Evolutionary conservation across 441 rosid species (phyloP), one percentile per base, ranked within the genome.

Genomic region (Omphalea diandra): DNA sequence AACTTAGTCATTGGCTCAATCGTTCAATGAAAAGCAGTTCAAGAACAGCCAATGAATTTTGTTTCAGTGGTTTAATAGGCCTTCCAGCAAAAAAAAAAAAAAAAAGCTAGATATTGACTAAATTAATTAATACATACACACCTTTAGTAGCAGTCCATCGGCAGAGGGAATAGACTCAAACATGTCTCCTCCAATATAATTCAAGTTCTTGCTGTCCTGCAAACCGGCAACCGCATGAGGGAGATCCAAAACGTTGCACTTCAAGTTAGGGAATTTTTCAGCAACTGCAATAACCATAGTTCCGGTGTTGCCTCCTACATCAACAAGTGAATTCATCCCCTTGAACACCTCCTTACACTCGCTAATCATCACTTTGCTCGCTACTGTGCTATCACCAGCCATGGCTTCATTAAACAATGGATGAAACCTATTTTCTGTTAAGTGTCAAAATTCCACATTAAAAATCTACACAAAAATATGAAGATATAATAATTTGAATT

Each of bases 261-360:
- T 65, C 35, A 83, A 14, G 10, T 76, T 20, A 0, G 79, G 79
- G 50, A 76, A 74, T 2, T 68, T 71, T 40, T 17, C 29, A 9
- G 68, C 76, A 0, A 57, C 52, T 47, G 67, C 81, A 62, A 59
- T 75, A 1, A 74, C 73, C 59, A 79, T 18, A 11, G 26, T n/a
- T 22, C 83, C 84, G 0, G 4, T 70, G 26, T 71, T 75, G 0
- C 87, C 84, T 0, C 80, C 83, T 4, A 83, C 80, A 59, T 83
- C 84, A 2, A 79, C 77, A 29, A 83, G n/a, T 0, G 77, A 60
- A 20, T n/a, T 55, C 55, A 81, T 8, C 43, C 84, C 79, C 24
- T 68, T 17, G 3, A 83, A 79, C 32, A 73, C 33, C 1, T 52
- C 63, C 20, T 47, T 64, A 53, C 72, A 75, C 7, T 70, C 58